phyloP scores from a whole-genome alignment of 768 basidiomycete species.

The Russula dissimulans region DNA sequence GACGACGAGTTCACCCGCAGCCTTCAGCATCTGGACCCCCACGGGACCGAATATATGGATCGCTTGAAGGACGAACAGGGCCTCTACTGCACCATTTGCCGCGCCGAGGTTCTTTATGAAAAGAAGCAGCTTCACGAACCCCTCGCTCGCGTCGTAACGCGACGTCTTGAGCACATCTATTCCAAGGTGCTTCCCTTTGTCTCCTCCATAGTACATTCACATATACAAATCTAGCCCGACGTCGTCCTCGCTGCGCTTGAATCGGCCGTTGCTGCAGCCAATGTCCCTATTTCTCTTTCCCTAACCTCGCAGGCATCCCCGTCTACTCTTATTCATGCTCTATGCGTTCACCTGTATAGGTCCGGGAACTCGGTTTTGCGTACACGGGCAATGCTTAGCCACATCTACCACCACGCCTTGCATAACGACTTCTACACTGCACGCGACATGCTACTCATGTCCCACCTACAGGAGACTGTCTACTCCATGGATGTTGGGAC shows the following conservation, averaged over 20 bases:
- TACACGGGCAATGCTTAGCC: slow-evolving; percentile 94
- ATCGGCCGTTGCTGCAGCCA: slow-evolving; percentile 46
- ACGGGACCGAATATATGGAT: slow-evolving; percentile 98
- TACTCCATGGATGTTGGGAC: slow-evolving; percentile 94
- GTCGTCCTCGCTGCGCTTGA: slow-evolving; percentile 88
- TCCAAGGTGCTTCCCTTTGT: slow-evolving; percentile 60
- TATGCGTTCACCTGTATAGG: slow-evolving; percentile 91
- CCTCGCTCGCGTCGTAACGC: slow-evolving; percentile 83
- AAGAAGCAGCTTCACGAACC: slow-evolving; percentile 66
- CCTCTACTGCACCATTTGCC: slow-evolving; percentile 88
- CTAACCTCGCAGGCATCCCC: slow-evolving; percentile 48
- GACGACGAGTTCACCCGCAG: slow-evolving; percentile 98
- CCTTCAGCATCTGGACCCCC: slow-evolving; percentile 96
- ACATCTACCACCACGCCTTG: slow-evolving; percentile 94
- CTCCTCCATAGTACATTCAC: slow-evolving; percentile 3
- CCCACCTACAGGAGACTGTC: slow-evolving; percentile 94
- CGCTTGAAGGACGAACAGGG: slow-evolving; percentile 92
- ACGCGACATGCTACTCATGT: slow-evolving; percentile 98
- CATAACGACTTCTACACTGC: slow-evolving; percentile 96
- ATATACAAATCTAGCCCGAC: slow-evolving; percentile 59
- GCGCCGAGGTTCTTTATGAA: slow-evolving; percentile 89
- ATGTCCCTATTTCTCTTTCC: slow-evolving; percentile 53
- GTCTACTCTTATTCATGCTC: slow-evolving; percentile 71
- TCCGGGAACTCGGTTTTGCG: slow-evolving; percentile 85
- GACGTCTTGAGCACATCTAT: slow-evolving; percentile 95